Conservation (phyloP, 2,329 filamentous ascomycete genomes). For the Rosellinia necatrix region DNA sequence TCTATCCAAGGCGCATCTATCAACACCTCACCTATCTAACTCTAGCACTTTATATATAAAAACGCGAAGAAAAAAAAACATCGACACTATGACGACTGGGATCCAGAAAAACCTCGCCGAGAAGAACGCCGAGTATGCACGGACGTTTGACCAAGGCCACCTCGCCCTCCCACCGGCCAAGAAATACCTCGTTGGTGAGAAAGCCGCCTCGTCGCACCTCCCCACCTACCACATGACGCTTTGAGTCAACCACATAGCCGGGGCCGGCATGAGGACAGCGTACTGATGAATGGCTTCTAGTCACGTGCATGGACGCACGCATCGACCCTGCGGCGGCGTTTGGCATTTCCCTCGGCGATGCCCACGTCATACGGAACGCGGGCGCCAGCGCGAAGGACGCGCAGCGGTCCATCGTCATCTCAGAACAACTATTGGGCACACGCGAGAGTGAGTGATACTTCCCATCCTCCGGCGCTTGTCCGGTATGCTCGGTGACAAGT, state of each 20-base stretch:
- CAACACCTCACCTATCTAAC: neutral
- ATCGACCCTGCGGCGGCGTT: constrained; percentile 70
- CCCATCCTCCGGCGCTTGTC: too few species aligned
- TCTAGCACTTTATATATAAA: neutral
- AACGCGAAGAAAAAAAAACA: neutral
- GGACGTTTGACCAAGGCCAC: constrained; percentile 66
- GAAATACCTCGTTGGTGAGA: constrained; percentile 66
- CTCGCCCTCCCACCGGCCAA: constrained; percentile 72
- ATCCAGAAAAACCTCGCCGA: constrained; percentile 59
- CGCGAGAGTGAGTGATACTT: constrained; percentile 58
- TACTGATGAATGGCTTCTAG: constrained; percentile 38
- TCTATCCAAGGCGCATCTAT: neutral
- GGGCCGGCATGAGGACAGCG: too few species aligned
- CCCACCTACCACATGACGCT: too few species aligned
- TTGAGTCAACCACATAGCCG: too few species aligned
- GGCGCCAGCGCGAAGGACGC: constrained; percentile 70
- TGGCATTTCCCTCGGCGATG: constrained; percentile 73
- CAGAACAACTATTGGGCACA: constrained; percentile 77
- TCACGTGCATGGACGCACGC: constrained; percentile 85
- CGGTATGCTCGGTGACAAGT: too few species aligned
- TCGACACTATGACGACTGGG: constrained; percentile 39
- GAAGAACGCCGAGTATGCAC: constrained; percentile 62
- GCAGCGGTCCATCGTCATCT: constrained; percentile 76
- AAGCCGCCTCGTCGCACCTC: neutral
- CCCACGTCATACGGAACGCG: constrained; percentile 78